Evolutionary conservation across 805 yeast genomes (phyloP), one percentile per base, ranked within the genome.

Genomic region (Kluyveromyces nonfermentans): DNA sequence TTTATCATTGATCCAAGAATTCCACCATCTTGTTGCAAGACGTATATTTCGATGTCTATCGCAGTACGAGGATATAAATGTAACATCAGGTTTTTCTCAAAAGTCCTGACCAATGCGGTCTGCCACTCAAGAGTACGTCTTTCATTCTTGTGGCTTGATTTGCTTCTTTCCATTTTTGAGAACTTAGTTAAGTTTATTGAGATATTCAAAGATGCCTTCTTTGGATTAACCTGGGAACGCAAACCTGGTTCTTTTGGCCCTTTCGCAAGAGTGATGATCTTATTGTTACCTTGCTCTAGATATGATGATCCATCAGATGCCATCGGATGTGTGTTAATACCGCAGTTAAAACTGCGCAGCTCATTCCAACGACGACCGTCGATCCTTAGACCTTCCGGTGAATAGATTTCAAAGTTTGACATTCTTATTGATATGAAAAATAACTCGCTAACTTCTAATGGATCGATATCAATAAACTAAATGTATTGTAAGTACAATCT

Each of bases 361-460:
- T 93, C 98, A 56, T 90, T 87, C 88, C 93, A 88, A 49, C 98
- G 74, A 54, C 98, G 78, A 1, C 98, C 98, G 61, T 93, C 97
- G 12, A 82, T 69, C 50, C 98, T 72, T 38, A 93, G 72, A 4
- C 98, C 98, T 64, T 93, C 97, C 6, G 96, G 96, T 0, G 97
- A 89, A 59, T 85, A 90, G 37, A 93, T 64, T 69, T 93, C 98
- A 53, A 79, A 64, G 44, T 85, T 71, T 35, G 82, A 77, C 82
- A 78, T 78, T 34, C 30, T 25, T 4, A 4, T 25, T 4, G 7
- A 14, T 25, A 3, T 4, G 30, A 10, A 3, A 25, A 14, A 2
- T 10, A 25, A 25, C 30, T 25, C 3, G 3, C 9, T 3, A 10
- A 10, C 30, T 25, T 25, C 30, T 25, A 3, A 2, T 4, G 30